Conservation (phyloP, 192 early-diverging fungal genomes). For the Gigaspora rosea region DNA sequence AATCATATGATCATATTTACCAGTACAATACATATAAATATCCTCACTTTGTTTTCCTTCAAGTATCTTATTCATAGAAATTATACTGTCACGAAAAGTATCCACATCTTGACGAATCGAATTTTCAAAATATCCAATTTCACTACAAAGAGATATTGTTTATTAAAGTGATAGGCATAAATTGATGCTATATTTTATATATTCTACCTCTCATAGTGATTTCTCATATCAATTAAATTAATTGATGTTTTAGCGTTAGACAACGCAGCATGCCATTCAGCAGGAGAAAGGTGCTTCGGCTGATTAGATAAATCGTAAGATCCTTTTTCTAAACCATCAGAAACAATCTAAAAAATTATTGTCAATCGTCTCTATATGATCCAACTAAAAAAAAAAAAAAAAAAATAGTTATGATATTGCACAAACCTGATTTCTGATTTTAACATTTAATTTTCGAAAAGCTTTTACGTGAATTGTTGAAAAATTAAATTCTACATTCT, state of each 20-base stretch:
- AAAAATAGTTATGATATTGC: slow-evolving; percentile 22
- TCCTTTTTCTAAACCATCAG: slow-evolving; percentile 52
- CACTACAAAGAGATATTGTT: slow-evolving; percentile 32
- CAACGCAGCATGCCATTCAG: slow-evolving; percentile 67
- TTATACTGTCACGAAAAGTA: slow-evolving; percentile 72
- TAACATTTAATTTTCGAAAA: slow-evolving; percentile 69
- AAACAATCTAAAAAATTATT: slow-evolving; percentile 51
- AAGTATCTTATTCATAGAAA: slow-evolving; percentile 62
- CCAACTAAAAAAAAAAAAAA: slow-evolving; percentile 12
- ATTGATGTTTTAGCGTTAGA: slow-evolving; percentile 45
- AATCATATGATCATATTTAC: slow-evolving; percentile 5
- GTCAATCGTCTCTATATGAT: neutral
- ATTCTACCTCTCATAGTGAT: slow-evolving; percentile 70
- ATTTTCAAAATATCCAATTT: slow-evolving; percentile 71
- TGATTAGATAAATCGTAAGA: slow-evolving; percentile 60
- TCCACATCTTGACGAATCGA: slow-evolving; percentile 70
- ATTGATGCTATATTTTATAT: neutral
- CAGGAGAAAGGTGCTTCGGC: slow-evolving; percentile 67
- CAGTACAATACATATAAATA: slow-evolving; percentile 82
- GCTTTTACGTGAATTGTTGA: slow-evolving; percentile 62
- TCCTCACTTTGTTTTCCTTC: slow-evolving; percentile 56
- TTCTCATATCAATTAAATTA: slow-evolving; percentile 77
- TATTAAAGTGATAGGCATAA: neutral
- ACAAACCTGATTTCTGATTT: slow-evolving; percentile 59
- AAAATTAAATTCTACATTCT: slow-evolving; percentile 62